Conservation (phyloP, 2,329 filamentous ascomycete genomes). For the Alternaria dauci region DNA sequence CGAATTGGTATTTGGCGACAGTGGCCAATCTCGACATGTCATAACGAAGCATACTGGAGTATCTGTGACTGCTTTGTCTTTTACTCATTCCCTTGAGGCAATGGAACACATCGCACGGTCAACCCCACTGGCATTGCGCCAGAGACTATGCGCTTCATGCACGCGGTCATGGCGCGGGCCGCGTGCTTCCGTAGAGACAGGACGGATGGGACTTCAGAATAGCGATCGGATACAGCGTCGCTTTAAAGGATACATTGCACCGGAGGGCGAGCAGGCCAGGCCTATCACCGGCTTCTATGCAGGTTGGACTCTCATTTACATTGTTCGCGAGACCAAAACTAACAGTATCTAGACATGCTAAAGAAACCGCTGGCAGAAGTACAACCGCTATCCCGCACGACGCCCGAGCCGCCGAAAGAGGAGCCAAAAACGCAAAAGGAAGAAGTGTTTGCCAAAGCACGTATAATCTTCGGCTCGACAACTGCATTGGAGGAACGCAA, state of each 20-base stretch:
- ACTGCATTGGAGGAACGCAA: constrained; percentile 75
- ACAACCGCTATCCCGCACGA: constrained; percentile 44
- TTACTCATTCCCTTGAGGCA: not conserved
- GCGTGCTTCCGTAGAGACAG: constrained; percentile 4
- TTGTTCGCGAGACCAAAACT: constrained; percentile 4
- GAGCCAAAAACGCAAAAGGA: constrained; percentile 59
- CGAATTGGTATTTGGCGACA: constrained; percentile 1
- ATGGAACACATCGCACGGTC: constrained; percentile 29
- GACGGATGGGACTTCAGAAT: constrained; percentile 42
- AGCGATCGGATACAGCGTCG: constrained; percentile 48
- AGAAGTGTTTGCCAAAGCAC: constrained; percentile 64
- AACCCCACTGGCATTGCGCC: constrained; percentile 31
- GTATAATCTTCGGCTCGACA: constrained; percentile 82
- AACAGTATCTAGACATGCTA: constrained; percentile 48
- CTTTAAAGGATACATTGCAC: constrained; percentile 47
- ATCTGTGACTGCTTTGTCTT: not conserved
- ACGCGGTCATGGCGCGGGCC: constrained; percentile 25
- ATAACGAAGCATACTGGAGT: not conserved
- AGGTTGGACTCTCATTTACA: constrained; percentile 27
- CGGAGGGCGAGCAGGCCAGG: constrained; percentile 48
- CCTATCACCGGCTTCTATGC: constrained; percentile 52
- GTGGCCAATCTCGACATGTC: constrained; percentile 10
- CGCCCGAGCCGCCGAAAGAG: constrained; percentile 46
- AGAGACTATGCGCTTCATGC: constrained; percentile 37
- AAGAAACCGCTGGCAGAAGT: constrained; percentile 38